Percentiles rank a stretch among this genome's conserved stretches.
Evolutionary conservation across 495 filamentous ascomycete genomes (phyloP).

Genomic region (Penicillium angulare): DNA sequence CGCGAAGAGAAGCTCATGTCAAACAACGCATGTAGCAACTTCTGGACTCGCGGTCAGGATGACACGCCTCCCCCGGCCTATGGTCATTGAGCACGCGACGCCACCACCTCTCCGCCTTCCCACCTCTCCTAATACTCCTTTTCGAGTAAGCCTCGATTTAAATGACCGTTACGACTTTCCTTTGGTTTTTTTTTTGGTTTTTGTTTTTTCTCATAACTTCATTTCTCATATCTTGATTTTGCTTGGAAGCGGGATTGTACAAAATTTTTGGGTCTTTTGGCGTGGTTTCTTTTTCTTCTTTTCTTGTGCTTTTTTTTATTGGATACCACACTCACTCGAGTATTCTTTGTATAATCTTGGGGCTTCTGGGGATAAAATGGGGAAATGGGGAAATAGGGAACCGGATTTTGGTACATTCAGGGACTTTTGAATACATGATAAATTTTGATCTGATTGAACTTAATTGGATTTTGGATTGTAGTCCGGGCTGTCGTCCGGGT

Average conservation of each 20-base stretch:
- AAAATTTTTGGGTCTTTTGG: conserved; percentile 22
- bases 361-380: no score
- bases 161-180: conserved; percentile 38
- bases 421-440: neutral
- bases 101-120: no score
- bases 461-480: no score
- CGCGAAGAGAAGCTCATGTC: conserved; percentile 63
- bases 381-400: no score
- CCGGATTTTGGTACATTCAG: neutral
- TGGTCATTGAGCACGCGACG: conserved; percentile 42
- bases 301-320: conserved; percentile 6
- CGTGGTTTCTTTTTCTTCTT: conserved; percentile 11
- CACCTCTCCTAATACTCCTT: conserved; percentile 4
- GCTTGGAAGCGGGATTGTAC: conserved; percentile 26
- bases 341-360: conserved; percentile 1
- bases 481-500: no score
- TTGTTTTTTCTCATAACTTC: conserved; percentile 16
- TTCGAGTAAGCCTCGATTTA: conserved; percentile 29
- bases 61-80: conserved; percentile 46
- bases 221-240: conserved; percentile 10
- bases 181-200: conserved; percentile 15
- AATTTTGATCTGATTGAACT: no score
- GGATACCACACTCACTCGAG: conserved; percentile 29
- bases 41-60: conserved; percentile 42
- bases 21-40: conserved; percentile 33